Evolutionary conservation across 108 stramenopile genomes (phyloP), one percentile per base, ranked within the genome.

Genomic region (Fragilariopsis cylindrus): DNA sequence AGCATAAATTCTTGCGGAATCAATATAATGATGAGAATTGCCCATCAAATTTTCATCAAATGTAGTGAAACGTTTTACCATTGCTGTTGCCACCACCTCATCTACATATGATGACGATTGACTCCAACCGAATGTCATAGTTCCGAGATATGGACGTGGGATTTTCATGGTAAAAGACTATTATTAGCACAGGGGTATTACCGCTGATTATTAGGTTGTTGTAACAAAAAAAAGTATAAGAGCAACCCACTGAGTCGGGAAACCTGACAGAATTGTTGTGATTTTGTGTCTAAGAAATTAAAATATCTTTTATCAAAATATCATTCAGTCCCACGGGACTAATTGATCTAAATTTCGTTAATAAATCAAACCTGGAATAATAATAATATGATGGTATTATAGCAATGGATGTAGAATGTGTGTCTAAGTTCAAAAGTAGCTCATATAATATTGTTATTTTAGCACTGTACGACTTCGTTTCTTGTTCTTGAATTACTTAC

Each of bases 61-160:
- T 43, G 74, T 48, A 49, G 84, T 68, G 60, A 88, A 85, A 12
- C 63, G 57, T 39, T 81, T 48, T 4, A 91, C 71, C 90, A 91
- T 91, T 57, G 81, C 77, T 0, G 65, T 16, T 11, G 88, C 90
- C 0, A 87, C 72, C 13, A 78, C 43, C 63, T 82, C 81, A 66
- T 90, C 87, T 56, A 93, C 90, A 16, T 69, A 48, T 3, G 88
- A 84, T 2, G 90, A 91, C 2, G 92, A 89, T 66, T 96, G 95
- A 4, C 66, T 75, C 95, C 92, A 96, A 19, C 81, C 90, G 72
- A 96, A 96, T 12, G 90, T 96, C 95, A 96, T 96, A 67, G 91
- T 93, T 41, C 95, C 95, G 7, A 96, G 81, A 65, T 96, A 96
- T 42, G 89, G 69, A 16, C 88, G 87, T 15, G 92, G 92, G 9